Conservation (phyloP, 441 rosid genomes). For the Lepidium campestre region DNA sequence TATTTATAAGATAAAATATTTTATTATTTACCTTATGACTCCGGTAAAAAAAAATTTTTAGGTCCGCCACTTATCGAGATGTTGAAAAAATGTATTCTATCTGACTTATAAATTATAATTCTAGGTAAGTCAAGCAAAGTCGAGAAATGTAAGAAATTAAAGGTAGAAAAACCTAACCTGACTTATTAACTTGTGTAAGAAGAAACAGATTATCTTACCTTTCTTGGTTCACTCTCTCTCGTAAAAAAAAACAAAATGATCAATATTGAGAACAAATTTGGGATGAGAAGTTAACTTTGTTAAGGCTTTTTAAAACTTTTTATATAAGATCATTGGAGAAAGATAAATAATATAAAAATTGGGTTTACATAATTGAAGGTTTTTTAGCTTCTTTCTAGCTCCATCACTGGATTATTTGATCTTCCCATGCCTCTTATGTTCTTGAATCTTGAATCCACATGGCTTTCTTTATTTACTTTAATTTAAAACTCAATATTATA, state of each 20-base stretch:
- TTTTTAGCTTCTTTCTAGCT: slow-evolving; percentile 11
- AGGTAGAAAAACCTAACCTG: slow-evolving; percentile 3
- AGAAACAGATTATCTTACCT: not conserved
- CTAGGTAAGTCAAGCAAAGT: not conserved
- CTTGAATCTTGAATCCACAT: slow-evolving; percentile 14
- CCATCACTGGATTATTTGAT: slow-evolving; percentile 30
- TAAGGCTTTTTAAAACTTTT: not conserved
- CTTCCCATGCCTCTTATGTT: slow-evolving; percentile 22
- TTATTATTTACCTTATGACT: too few species aligned
- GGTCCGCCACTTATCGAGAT: too few species aligned
- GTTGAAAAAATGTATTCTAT: too few species aligned
- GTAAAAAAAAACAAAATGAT: not conserved
- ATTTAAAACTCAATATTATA: not conserved
- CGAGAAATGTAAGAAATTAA: not conserved
- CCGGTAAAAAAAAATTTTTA: too few species aligned
- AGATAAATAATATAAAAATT: not conserved
- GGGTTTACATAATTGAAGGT: slow-evolving; percentile 16
- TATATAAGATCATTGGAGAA: not conserved
- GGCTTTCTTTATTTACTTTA: slow-evolving; percentile 13
- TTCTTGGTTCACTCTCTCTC: not conserved
- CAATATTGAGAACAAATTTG: too few species aligned
- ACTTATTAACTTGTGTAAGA: slow-evolving; percentile 2
- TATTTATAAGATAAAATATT: too few species aligned
- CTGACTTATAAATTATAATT: too few species aligned
- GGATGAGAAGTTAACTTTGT: slow-evolving; percentile 7